These are phyloP conservation scores for Mangifera indica DNA, from an alignment of 345 rosid species.

Conservation along the genomic window DNA sequence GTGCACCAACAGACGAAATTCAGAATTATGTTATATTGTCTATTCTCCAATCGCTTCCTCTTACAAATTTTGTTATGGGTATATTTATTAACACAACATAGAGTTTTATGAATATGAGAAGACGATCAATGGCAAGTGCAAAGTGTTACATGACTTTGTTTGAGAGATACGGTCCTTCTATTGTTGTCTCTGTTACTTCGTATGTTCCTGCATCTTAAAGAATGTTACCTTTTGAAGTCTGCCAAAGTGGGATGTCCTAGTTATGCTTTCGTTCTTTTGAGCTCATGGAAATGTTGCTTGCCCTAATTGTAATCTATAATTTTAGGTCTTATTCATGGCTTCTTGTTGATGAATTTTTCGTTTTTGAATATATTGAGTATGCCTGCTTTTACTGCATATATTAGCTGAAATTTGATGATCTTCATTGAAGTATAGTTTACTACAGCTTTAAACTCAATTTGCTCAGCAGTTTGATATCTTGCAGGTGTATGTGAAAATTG, in stretches of 20 bases:
- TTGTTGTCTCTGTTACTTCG: neutral
- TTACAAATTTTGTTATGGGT: too few relatives aligned
- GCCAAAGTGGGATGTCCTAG: too few relatives aligned
- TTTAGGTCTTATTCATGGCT: slow-evolving; percentile 1
- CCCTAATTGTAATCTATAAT: neutral
- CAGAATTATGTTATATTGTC: too few relatives aligned
- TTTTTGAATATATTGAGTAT: neutral
- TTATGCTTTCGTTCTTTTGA: too few relatives aligned
- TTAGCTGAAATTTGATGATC: neutral
- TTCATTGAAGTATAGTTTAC: neutral
- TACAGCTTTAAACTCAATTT: neutral
- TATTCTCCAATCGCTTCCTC: too few relatives aligned
- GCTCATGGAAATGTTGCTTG: too few relatives aligned
- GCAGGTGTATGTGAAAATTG: slow-evolving; percentile 45
- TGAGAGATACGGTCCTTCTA: neutral
- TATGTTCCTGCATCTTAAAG: neutral
- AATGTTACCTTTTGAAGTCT: neutral
- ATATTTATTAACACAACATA: too few relatives aligned
- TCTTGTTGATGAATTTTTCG: neutral
- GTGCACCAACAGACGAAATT: too few relatives aligned
- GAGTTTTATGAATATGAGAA: too few relatives aligned
- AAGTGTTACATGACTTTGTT: neutral
- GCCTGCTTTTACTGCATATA: neutral
- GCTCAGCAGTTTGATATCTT: slow-evolving; percentile 10
- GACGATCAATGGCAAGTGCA: neutral